Evolutionary conservation across 2,329 filamentous ascomycete species (phyloP), one percentile per base, ranked within the genome.

Genomic region (Neonectria ditissima): DNA sequence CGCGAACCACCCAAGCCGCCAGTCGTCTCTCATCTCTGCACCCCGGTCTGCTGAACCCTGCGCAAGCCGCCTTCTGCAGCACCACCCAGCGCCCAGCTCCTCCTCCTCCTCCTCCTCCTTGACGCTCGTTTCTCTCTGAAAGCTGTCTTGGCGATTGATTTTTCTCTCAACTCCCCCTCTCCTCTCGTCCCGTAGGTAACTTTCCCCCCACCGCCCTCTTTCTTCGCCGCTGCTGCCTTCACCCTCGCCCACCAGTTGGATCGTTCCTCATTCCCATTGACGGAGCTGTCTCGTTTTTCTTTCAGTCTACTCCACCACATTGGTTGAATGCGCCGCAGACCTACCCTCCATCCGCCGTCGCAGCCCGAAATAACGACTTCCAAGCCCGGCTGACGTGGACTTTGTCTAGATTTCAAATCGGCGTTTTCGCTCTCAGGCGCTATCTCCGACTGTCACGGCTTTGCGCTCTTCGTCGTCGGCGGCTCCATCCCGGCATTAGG

Each of bases 401-500:
- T 58, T 62, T 55, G 44, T 56, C 47, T 53, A 73, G 71, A 71
- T 61, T 66, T 45, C 18, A 50, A 58, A 60, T 65, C 68, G 64
- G 71, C 32, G 59, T 68, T 70, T 71, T 54, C 55, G 44, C 47
- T 58, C 43, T 55, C 43, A 47, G 61, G 54, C 55, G 48, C 59
- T 72, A 74, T 73, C 69, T 72, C 72, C 72, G 70, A 66, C 59
- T 51, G 57, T 63, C 50, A 58, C 65, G 37, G 59, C 57, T 58
- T 63, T 59, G 57, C 68, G 60, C 63, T 67, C 67, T 70, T 43
- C 65, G 53, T 66, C 59, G 34, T 57, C 67, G 58, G 61, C 69
- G 68, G 63, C 54, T 63, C 66, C 65, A 62, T 67, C 68, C 71
- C 71, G 64, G 71, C 62, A 64, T 74, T 69, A 71, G 66, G 59